A percentile compares a stretch with the other conserved stretches of the same genome.
Evolutionary conservation across 169 alveolate genomes (phyloP).

Genomic region (Plasmodium berghei): DNA sequence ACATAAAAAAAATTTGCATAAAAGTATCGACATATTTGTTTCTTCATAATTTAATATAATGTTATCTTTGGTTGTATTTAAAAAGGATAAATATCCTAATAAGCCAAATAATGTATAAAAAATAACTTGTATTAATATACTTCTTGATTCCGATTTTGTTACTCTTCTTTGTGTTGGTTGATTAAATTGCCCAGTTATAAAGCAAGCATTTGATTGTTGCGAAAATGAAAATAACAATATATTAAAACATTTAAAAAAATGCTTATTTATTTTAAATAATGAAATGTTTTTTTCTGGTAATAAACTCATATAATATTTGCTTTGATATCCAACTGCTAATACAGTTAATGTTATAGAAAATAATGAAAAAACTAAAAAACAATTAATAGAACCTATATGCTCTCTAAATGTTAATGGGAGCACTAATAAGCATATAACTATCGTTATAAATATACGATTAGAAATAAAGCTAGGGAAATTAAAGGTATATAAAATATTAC

Average conservation of each 20-base stretch:
- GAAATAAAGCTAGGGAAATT: slow-evolving; percentile 32
- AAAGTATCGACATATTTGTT: slow-evolving; percentile 43
- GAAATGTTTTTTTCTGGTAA: slow-evolving; percentile 24
- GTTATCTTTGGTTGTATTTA: slow-evolving; percentile 59
- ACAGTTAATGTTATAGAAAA: slow-evolving; percentile 46
- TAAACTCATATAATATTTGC: slow-evolving; percentile 14
- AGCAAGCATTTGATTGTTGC: slow-evolving; percentile 75
- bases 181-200: slow-evolving; percentile 71
- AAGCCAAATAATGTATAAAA: slow-evolving; percentile 61
- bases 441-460: slow-evolving; percentile 32
- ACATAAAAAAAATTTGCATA: slow-evolving; percentile 59
- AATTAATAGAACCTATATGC: slow-evolving; percentile 33
- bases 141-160: slow-evolving; percentile 68
- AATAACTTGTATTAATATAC: slow-evolving; percentile 55
- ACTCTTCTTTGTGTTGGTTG: slow-evolving; percentile 71
- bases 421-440: slow-evolving; percentile 25
- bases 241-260: slow-evolving; percentile 65
- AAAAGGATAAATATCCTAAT: slow-evolving; percentile 58
- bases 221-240: slow-evolving; percentile 64
- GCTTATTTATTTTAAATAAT: slow-evolving; percentile 19
- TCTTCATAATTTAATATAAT: slow-evolving; percentile 70
- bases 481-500: slow-evolving; percentile 36
- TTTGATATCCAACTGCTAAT: slow-evolving; percentile 45
- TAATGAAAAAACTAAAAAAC: slow-evolving; percentile 38
- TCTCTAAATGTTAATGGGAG: slow-evolving; percentile 59